Conservation (phyloP, 345 rosid genomes). For the Gossypioides kirkii region DNA sequence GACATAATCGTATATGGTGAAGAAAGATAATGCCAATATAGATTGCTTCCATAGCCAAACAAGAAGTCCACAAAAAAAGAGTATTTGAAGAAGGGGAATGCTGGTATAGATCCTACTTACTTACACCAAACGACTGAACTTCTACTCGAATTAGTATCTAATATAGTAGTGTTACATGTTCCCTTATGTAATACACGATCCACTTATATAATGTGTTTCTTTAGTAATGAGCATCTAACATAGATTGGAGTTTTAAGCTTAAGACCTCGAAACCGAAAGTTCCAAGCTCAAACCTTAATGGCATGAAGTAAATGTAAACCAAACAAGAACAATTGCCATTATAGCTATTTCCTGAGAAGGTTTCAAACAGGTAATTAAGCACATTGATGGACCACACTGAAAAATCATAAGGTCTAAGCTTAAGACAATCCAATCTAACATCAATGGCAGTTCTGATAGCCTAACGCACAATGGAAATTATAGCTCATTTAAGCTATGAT, state of each 20-base stretch:
- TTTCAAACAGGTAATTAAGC: conserved; percentile 6
- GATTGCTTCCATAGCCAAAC: not conserved
- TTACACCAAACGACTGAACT: not conserved
- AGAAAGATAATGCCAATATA: not conserved
- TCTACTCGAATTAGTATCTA: not conserved
- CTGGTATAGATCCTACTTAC: not conserved
- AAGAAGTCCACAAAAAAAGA: too few species aligned
- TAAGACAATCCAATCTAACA: not conserved
- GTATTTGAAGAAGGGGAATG: not conserved
- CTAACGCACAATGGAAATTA: too few species aligned
- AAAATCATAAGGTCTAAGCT: not conserved
- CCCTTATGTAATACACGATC: not conserved
- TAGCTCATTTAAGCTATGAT: not conserved
- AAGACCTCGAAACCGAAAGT: not conserved
- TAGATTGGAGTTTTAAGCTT: not conserved
- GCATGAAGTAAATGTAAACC: not conserved
- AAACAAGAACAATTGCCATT: not conserved
- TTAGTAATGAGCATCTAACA: not conserved
- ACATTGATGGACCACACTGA: not conserved
- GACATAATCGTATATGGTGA: not conserved
- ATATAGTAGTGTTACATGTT: not conserved
- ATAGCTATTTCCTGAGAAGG: not conserved
- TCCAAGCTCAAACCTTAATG: not conserved
- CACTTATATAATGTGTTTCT: not conserved
- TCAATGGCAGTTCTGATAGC: not conserved